A percentile compares a stretch with the other conserved stretches of the same genome.
phyloP scores from a whole-genome alignment of 2,329 filamentous ascomycete species.

The Fusarium miscanthi region DNA sequence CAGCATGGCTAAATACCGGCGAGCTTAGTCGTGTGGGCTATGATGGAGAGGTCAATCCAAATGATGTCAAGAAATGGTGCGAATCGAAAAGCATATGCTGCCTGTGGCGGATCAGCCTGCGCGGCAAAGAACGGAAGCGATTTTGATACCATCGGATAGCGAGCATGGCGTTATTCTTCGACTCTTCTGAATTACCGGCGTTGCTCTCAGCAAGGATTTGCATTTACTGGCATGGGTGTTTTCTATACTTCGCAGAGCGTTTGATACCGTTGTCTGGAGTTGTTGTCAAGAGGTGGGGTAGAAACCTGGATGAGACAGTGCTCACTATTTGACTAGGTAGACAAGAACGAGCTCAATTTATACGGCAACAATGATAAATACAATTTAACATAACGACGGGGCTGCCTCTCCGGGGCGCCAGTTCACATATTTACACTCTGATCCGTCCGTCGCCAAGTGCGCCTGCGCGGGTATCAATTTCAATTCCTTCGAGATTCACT shows the following conservation, averaged over 20 bases:
- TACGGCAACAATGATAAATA: constrained; percentile 23
- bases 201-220: constrained; percentile 1
- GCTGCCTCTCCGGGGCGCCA: not conserved
- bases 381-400: constrained; percentile 9
- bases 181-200: constrained; percentile 2
- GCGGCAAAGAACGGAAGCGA: constrained; percentile 65
- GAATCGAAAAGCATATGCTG: constrained; percentile 89
- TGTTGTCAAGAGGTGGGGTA: not conserved
- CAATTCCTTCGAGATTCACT: not conserved
- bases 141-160: constrained; percentile 41
- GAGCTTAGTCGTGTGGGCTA: constrained; percentile 71
- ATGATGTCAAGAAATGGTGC: constrained; percentile 88
- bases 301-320: not conserved
- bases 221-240: not conserved
- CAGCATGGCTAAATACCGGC: constrained; percentile 82
- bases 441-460: constrained; percentile 10
- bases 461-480: constrained; percentile 38
- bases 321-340: constrained; percentile 4
- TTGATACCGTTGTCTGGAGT: not conserved
- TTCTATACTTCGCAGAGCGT: not conserved
- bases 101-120: constrained; percentile 71
- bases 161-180: constrained; percentile 32
- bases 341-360: constrained; percentile 18
- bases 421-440: constrained; percentile 22
- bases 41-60: constrained; percentile 71